Evolutionary conservation across 2,329 filamentous ascomycete genomes (phyloP).

Genomic region (Penicillium sp.): DNA sequence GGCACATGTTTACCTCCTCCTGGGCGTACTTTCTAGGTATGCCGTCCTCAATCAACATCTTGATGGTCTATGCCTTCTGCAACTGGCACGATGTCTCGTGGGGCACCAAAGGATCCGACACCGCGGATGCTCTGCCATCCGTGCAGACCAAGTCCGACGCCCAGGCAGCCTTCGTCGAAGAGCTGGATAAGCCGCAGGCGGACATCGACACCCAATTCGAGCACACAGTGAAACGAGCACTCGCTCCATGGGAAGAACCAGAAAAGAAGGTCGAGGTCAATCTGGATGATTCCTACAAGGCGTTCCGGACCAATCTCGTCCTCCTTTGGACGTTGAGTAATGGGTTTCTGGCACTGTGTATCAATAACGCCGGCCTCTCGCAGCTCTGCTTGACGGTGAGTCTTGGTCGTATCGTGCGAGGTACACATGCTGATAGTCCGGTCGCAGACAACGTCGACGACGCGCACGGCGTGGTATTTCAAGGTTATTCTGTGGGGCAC

Average conservation of each 20-base stretch:
- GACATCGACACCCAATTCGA: conserved; percentile 97
- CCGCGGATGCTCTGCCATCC: conserved; percentile 82
- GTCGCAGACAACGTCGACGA: conserved; percentile 6
- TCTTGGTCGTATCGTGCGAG: not conserved
- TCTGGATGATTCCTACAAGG: conserved; percentile 95
- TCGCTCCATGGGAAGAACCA: conserved; percentile 73
- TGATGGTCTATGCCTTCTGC: conserved; percentile 98
- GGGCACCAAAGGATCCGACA: conserved; percentile 97
- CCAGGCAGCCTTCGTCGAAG: conserved; percentile 81
- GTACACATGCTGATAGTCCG: not conserved
- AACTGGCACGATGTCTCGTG: conserved; percentile 99
- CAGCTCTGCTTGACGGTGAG: conserved; percentile 20
- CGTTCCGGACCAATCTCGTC: conserved; percentile 91
- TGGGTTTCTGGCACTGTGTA: conserved; percentile 72
- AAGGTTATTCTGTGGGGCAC: conserved; percentile 19
- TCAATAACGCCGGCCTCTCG: conserved; percentile 65
- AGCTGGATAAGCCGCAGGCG: conserved; percentile 89
- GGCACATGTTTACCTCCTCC: conserved; percentile 99
- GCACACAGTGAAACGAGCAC: conserved; percentile 83
- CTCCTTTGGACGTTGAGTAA: conserved; percentile 92
- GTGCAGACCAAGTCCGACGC: conserved; percentile 82
- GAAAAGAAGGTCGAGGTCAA: conserved; percentile 75
- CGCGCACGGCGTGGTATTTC: conserved; percentile 16
- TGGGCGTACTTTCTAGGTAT: conserved; percentile 83
- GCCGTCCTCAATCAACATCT: conserved; percentile 95